A percentile compares a stretch with the other conserved stretches of the same genome.
These are phyloP conservation scores for Pseudogymnoascus sp. DNA, from an alignment of 2,329 filamentous ascomycete genomes.

Conservation along the genomic window DNA sequence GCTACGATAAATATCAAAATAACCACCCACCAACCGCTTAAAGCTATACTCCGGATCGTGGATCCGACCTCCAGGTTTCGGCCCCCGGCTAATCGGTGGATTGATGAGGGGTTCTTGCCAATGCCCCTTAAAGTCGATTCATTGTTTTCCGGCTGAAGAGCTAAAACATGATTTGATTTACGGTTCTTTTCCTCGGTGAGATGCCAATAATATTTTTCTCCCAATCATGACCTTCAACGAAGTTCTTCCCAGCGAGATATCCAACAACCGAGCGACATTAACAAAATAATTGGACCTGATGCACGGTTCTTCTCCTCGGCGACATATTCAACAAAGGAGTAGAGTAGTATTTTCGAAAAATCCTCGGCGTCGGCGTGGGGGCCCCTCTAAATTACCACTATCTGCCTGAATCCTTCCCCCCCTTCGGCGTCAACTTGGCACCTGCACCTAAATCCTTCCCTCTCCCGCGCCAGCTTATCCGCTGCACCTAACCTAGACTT, in stretches of 20 bases:
- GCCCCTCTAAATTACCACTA: background rate
- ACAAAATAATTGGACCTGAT: background rate
- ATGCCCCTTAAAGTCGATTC: background rate
- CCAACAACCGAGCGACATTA: background rate
- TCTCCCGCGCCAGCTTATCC: background rate
- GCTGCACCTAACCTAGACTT: background rate
- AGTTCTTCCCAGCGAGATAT: background rate
- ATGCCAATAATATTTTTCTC: background rate
- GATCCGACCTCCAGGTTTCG: background rate
- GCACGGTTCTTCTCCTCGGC: background rate
- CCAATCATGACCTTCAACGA: too few species aligned
- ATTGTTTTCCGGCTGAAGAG: background rate
- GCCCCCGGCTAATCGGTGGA: background rate
- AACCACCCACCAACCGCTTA: background rate
- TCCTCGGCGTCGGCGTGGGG: background rate
- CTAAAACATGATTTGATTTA: background rate
- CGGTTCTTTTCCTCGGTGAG: background rate
- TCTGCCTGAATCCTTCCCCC: conserved; percentile 1
- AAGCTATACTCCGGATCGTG: background rate
- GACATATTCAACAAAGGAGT: background rate
- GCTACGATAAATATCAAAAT: background rate
- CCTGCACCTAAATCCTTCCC: background rate
- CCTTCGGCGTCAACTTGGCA: background rate
- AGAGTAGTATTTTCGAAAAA: background rate
- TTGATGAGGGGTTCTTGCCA: background rate